These are phyloP conservation scores for Colletotrichum filicis DNA, from an alignment of 2,329 filamentous ascomycete species.

Conservation along the genomic window DNA sequence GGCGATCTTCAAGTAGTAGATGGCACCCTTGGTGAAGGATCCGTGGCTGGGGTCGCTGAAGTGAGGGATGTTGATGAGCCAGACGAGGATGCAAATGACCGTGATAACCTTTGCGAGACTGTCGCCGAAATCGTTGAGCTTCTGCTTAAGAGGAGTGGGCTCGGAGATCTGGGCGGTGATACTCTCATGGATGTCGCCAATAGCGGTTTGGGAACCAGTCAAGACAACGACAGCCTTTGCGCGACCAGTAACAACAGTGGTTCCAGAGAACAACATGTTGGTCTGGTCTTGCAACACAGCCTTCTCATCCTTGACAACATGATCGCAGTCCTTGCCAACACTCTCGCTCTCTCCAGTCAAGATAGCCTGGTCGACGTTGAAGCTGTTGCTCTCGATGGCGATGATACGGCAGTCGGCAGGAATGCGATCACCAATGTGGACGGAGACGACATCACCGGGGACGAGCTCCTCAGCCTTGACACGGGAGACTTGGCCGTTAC, in stretches of 20 bases:
- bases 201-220: constrained; percentile 91
- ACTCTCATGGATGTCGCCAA: constrained; percentile 98
- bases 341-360: constrained; percentile 98
- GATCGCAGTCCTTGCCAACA: constrained; percentile 82
- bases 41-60: constrained; percentile 96
- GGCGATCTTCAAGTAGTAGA: constrained; percentile 99
- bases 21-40: constrained; percentile 94
- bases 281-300: constrained; percentile 97
- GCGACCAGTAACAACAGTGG: constrained; percentile 94
- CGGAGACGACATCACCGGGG: constrained; percentile 89
- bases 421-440: constrained; percentile 91
- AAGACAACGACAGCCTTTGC: constrained; percentile 91
- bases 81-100: constrained; percentile 94
- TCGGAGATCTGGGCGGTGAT: constrained; percentile 98
- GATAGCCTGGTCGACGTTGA: constrained; percentile 95
- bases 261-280: constrained; percentile 99
- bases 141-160: constrained; percentile 97
- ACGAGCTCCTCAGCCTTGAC: constrained; percentile 98
- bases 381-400: constrained; percentile 95
- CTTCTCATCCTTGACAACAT: constrained; percentile 77
- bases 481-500: constrained; percentile 82
- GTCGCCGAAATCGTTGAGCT: constrained; percentile 98
- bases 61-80: constrained; percentile 98
- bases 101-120: constrained; percentile 97
- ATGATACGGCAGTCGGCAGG: constrained; percentile 94